phyloP scores from a whole-genome alignment of 768 basidiomycete genomes.

The Omphalotus guepiniiformis region DNA sequence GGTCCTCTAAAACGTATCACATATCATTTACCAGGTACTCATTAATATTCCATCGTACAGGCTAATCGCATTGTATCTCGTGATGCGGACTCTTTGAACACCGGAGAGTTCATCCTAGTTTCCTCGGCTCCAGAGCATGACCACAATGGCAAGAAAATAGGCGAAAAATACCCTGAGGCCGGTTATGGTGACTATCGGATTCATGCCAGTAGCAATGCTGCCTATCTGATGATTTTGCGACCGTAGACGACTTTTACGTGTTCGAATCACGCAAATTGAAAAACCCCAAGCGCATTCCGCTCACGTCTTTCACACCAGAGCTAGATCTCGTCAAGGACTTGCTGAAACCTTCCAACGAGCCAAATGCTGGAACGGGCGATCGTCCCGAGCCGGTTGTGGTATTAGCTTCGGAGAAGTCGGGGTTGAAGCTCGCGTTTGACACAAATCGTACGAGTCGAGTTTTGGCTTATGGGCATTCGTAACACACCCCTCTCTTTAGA shows the following conservation, averaged over 20 bases:
- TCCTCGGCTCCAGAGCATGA: conserved; percentile 44
- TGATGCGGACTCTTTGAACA: conserved; percentile 45
- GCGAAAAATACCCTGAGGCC: conserved; percentile 47
- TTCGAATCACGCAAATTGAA: conserved; percentile 33
- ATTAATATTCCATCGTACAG: conserved; percentile 24
- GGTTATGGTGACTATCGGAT: conserved; percentile 51
- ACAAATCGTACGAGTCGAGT: conserved; percentile 57
- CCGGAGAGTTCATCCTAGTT: conserved; percentile 46
- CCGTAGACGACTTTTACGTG: conserved; percentile 68
- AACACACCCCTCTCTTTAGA: conserved; percentile 39
- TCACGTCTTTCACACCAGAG: conserved; percentile 33
- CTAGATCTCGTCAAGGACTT: conserved; percentile 46
- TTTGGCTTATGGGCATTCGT: too few relatives aligned
- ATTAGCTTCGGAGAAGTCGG: conserved; percentile 53
- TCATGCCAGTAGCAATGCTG: neutral
- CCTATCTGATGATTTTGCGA: too few relatives aligned
- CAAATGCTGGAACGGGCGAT: conserved; percentile 13
- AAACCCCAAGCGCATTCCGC: conserved; percentile 45
- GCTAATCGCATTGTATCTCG: conserved; percentile 53
- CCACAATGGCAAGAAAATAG: conserved; percentile 49
- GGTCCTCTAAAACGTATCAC: neutral
- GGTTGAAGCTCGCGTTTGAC: conserved; percentile 56
- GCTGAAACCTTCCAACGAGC: conserved; percentile 17
- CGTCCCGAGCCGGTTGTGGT: conserved; percentile 43
- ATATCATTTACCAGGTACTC: neutral